These are phyloP conservation scores for Umbilicus rupestris DNA, from an alignment of 164 flowering plant species.

Conservation along the genomic window DNA sequence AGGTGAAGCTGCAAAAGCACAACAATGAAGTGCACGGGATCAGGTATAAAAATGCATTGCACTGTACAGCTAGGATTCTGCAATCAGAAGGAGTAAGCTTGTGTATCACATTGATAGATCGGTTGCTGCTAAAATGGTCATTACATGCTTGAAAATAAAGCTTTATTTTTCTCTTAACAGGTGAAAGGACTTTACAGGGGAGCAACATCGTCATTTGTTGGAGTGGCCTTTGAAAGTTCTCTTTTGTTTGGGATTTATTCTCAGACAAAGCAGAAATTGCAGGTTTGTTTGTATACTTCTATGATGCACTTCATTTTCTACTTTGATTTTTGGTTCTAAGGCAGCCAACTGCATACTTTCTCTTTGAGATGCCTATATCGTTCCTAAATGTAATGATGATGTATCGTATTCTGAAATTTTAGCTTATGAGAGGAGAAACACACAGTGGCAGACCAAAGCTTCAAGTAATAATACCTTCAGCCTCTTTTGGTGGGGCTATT, in stretches of 20 bases:
- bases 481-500: conserved; percentile 66
- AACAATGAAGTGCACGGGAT: conserved; percentile 66
- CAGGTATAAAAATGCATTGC: conserved; percentile 64
- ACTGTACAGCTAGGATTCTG: conserved; percentile 69
- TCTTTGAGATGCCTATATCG: too few species aligned
- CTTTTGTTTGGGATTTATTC: conserved; percentile 86
- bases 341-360: conserved; percentile 1
- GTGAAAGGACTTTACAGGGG: conserved; percentile 91
- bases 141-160: not conserved
- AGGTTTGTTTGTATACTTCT: conserved; percentile 34
- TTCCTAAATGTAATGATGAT: conserved; percentile 1
- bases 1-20: conserved; percentile 95
- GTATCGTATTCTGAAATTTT: not conserved
- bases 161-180: conserved; percentile 27
- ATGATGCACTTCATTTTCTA: not conserved
- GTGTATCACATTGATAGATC: not conserved
- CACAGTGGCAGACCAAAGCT: conserved; percentile 44
- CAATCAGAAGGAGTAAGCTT: conserved; percentile 75
- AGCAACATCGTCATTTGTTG: conserved; percentile 85
- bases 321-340: conserved; percentile 7
- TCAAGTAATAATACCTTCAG: conserved; percentile 67
- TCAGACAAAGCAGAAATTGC: conserved; percentile 59
- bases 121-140: too few species aligned
- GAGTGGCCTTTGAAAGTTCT: conserved; percentile 91
- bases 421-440: conserved; percentile 36